A percentile compares a stretch with the other conserved stretches of the same genome.
Conservation (phyloP, 371 early-diverging fungal species). For the Apophysomyces sp. region DNA sequence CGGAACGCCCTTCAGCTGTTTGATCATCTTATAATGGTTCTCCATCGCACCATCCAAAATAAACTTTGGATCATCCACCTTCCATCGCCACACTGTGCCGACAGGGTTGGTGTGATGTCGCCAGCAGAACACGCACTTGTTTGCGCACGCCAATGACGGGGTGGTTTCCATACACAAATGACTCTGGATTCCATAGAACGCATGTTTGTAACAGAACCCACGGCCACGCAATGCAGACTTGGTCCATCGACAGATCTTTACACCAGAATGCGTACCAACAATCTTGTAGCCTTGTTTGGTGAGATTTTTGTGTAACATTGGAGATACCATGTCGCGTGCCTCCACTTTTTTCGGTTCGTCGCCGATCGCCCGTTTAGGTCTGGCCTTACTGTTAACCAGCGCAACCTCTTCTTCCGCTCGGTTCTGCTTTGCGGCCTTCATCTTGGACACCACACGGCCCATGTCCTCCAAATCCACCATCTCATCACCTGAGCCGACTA, state of each 20-base stretch:
- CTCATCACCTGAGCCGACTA: conserved; percentile 46
- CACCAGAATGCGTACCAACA: conserved; percentile 77
- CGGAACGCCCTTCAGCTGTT: conserved; percentile 78
- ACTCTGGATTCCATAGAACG: conserved; percentile 69
- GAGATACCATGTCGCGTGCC: conserved; percentile 77
- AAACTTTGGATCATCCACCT: conserved; percentile 71
- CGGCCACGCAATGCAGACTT: conserved; percentile 75
- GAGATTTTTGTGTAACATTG: conserved; percentile 68
- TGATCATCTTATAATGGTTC: conserved; percentile 79
- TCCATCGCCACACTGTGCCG: conserved; percentile 77
- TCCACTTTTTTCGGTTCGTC: conserved; percentile 9
- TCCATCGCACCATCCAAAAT: conserved; percentile 76
- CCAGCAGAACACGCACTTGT: conserved; percentile 86
- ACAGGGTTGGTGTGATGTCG: conserved; percentile 83
- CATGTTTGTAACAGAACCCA: conserved; percentile 82
- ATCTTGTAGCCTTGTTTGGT: conserved; percentile 84
- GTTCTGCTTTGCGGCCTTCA: conserved; percentile 55
- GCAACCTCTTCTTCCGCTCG: conserved; percentile 61
- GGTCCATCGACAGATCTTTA: conserved; percentile 86
- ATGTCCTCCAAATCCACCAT: conserved; percentile 81
- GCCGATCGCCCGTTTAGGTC: conserved; percentile 48
- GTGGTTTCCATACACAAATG: conserved; percentile 75
- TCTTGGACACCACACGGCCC: conserved; percentile 63
- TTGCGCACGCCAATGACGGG: conserved; percentile 77
- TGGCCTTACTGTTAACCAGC: conserved; percentile 45